Evolutionary conservation across 352 stramenopile genomes (phyloP).

Genomic region (Globisporangium sylvaticum): DNA sequence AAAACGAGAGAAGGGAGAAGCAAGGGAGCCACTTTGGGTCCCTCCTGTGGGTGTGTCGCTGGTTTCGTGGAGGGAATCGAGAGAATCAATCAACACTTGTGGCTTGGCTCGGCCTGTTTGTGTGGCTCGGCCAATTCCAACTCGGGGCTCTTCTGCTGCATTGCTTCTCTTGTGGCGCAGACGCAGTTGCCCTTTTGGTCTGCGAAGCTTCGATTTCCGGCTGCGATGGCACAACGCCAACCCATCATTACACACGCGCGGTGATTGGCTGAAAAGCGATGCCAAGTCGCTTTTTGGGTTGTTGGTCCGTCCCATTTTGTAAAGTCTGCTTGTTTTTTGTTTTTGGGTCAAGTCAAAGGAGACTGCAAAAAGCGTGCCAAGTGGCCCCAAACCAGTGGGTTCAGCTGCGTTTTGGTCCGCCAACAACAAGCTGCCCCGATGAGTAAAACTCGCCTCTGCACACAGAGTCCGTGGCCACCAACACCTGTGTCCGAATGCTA

Average conservation of each 20-base stretch:
- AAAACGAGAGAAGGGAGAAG: neutral
- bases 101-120: no score
- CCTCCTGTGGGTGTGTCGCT: no score
- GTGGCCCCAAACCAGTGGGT: neutral
- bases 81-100: no score
- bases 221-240: slow-evolving; percentile 4
- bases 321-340: neutral
- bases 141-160: no score
- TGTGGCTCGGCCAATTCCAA: no score
- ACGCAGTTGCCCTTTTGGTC: neutral
- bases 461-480: no score
- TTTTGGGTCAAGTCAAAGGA: neutral
- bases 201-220: slow-evolving; percentile 4
- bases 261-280: slow-evolving; percentile 12
- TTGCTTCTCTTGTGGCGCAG: neutral
- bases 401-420: neutral
- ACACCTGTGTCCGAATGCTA: no score
- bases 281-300: neutral
- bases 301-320: neutral
- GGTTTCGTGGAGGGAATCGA: no score
- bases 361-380: neutral
- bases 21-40: neutral
- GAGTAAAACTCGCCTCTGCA: no score
- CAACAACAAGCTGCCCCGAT: no score
- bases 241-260: slow-evolving; percentile 5